Percentiles rank a stretch among this genome's conserved stretches.
Conservation (phyloP, 495 filamentous ascomycete species). For the Endocarpon pusillum region DNA sequence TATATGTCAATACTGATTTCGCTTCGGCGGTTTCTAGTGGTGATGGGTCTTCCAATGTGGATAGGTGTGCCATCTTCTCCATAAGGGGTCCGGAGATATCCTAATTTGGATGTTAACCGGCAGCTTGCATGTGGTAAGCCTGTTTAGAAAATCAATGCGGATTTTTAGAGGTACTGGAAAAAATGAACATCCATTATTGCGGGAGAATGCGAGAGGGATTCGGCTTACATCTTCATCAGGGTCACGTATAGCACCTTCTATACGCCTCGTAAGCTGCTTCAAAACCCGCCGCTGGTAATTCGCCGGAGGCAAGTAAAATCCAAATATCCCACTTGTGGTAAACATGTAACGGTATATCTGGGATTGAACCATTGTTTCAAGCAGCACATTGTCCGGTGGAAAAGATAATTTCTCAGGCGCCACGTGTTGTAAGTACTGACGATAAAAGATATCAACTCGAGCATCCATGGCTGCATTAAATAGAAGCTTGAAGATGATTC, state of each 20-base stretch:
- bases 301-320: constrained; percentile 42
- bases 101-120: no score
- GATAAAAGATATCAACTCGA: no score
- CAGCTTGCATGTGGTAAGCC: no score
- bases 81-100: background rate
- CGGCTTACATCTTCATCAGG: constrained; percentile 69
- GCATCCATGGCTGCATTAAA: no score
- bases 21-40: background rate
- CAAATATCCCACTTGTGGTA: no score
- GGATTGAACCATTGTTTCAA: no score
- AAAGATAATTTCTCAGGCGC: no score
- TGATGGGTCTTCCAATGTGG: background rate
- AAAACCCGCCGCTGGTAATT: constrained; percentile 55
- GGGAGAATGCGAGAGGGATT: constrained; percentile 5
- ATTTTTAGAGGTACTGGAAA: constrained; percentile 1
- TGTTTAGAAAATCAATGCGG: no score
- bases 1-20: background rate
- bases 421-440: no score
- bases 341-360: no score
- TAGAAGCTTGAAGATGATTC: no score
- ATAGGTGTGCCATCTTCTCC: background rate
- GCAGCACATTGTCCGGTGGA: no score
- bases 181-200: constrained; percentile 1
- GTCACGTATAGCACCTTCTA: constrained; percentile 52
- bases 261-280: constrained; percentile 44